Evolutionary conservation across 1,139 yeast species (phyloP), one percentile per base, ranked within the genome.

Genomic region (Yamadazyma diddensiae): DNA sequence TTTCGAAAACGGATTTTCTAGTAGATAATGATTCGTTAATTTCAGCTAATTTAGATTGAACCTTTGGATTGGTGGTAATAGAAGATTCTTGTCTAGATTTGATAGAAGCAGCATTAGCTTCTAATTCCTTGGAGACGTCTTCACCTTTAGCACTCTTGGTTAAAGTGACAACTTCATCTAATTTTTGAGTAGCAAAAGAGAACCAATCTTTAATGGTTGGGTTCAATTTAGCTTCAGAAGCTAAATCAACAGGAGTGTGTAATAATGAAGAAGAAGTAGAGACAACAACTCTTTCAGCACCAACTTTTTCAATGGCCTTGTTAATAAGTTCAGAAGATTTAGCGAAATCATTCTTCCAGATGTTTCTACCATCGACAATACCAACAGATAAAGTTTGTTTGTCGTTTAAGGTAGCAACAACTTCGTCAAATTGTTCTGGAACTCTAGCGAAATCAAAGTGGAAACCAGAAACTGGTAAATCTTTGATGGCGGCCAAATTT

Each of bases 311-410:
- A 57, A 84, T 74, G 52, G 96, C 97, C 66, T 79, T 76, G 63
- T 81, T 73, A 53, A 88, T 94, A 46, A 82, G 62, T 48, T 70
- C 83, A 57, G 88, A 70, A 48, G 98, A 95, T 70, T 80, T 79
- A 57, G 92, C 65, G 56, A 82, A 85, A 74, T 92, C 85, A 64
- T 94, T 83, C 79, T 92, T 92, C 98, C 98, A 92, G 70, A 92
- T 86, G 81, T 92, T 92, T 81, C 98, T 88, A 73, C 98, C 98
- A 56, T 87, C 94, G 55, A 92, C 92, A 54, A 92, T 79, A 85
- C 98, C 98, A 48, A 83, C 95, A 46, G 97, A 90, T 59, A 92
- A 76, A 46, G 75, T 69, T 75, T 92, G 95, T 42, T 55, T 52
- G 52, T 79, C 74, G 43, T 46, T 53, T 43, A 90, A 70, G 56